A percentile compares a stretch with the other conserved stretches of the same genome.
Evolutionary conservation across 257 asterid genomes (phyloP).

Genomic region (Nemophila menziesii): DNA sequence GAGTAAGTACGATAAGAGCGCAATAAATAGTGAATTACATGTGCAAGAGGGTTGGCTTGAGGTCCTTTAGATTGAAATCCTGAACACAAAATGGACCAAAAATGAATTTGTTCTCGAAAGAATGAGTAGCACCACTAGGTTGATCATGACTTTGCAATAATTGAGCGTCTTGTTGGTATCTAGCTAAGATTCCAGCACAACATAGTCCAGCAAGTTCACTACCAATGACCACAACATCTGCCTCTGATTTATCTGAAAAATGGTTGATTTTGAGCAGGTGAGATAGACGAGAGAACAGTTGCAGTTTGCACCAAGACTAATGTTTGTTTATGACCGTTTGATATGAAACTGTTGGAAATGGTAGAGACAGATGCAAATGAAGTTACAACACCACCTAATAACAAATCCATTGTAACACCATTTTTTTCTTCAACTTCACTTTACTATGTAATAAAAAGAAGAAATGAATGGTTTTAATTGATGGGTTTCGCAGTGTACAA

Average conservation of each 20-base stretch:
- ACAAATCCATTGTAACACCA: background rate
- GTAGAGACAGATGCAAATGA: background rate
- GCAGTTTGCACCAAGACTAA: background rate
- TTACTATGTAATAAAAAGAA: background rate
- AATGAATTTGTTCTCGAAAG: conserved; percentile 70
- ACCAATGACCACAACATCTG: conserved; percentile 80
- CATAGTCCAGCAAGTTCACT: conserved; percentile 91
- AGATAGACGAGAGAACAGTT: background rate
- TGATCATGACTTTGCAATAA: conserved; percentile 83
- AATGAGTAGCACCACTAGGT: conserved; percentile 96
- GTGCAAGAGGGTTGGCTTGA: conserved; percentile 94
- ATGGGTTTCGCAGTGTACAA: conserved; percentile 1
- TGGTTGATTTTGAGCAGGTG: background rate
- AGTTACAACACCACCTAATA: background rate
- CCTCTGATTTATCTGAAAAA: conserved; percentile 58
- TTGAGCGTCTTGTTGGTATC: conserved; percentile 68
- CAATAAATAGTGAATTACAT: conserved; percentile 28
- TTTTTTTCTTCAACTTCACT: too few species aligned
- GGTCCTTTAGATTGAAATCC: conserved; percentile 91
- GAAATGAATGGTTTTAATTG: background rate
- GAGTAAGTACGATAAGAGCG: background rate
- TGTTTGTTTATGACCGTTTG: background rate
- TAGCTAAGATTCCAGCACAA: conserved; percentile 79
- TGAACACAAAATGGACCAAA: conserved; percentile 88
- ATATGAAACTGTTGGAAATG: background rate